Base-by-base conservation (phyloP, 2,329 filamentous ascomycete genomes). In the Trichoderma sp. region DNA sequence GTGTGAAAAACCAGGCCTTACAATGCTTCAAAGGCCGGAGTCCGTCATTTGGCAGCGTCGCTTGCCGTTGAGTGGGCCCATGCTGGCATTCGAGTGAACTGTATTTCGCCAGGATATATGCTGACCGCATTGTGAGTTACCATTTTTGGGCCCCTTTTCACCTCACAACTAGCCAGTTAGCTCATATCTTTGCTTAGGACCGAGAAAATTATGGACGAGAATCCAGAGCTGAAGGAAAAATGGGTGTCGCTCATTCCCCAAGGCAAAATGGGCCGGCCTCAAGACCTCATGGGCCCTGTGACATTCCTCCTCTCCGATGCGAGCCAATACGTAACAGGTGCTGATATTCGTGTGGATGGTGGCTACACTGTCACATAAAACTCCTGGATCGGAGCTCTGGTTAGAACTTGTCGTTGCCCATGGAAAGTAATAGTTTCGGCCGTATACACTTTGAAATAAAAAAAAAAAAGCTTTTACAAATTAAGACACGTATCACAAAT, bases 41-140 rank as follows among this genome's bases (percentile, higher is more conserved):
- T 98, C 57, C 87, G 94, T 71, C 95, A 98, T 81, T 82, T 98
- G 71, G 94, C 93, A 14, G 88, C 92, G 47, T 96, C 92, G 72
- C 85, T 97, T 75, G 94, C 94, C 43, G 94, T 97, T 62, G 96
- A 98, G 81, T 98, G 96, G 95, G 94, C 95, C 0, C 86, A 90
- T 74, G 89, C 91, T 47, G 91, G 91, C 73, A 97, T 98, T 77
- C 89, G 95, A 43, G 95, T 98, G 74, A 98, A 98, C 83, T 96
- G 92, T 81, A 96, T 98, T 79, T 94, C 91, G 35, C 95, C 95
- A 0, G 95, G 96, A 56, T 98, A 98, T 82, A 98, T 98, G 95
- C 84, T 97, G 73, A 97, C 95, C 19, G 92, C 94, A 70, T 83
- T 97, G 92, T 95, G 85, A 88, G 91, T 83, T 49, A 43, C 3